Evolutionary conservation across 768 basidiomycete genomes (phyloP).

Genomic region (Mycena rebaudengoi): DNA sequence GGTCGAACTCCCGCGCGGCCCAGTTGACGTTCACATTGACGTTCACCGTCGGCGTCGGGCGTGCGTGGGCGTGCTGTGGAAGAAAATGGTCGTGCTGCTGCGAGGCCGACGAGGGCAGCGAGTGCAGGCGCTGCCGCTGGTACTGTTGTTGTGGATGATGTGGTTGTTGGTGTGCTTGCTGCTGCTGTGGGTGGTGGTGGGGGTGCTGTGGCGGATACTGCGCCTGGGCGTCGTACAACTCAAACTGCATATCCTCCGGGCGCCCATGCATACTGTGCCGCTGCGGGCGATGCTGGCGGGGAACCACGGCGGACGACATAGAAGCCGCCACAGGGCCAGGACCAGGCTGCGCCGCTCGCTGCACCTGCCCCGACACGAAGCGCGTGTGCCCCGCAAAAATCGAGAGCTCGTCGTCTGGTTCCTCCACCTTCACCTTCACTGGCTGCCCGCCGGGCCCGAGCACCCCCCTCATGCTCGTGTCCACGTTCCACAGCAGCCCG

Average conservation of each 20-base stretch:
- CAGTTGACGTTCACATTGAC: conserved; percentile 22
- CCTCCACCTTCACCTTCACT: conserved; percentile 50
- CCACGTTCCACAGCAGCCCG: conserved; percentile 60
- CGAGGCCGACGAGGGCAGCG: conserved; percentile 27
- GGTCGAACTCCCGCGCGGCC: conserved; percentile 15
- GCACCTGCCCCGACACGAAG: conserved; percentile 60
- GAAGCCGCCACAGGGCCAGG: no score
- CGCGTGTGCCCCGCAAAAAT: conserved; percentile 76
- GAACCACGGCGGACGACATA: not conserved
- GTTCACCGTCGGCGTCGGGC: conserved; percentile 16
- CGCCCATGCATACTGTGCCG: conserved; percentile 17
- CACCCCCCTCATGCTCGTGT: conserved; percentile 39
- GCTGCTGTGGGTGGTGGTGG: conserved; percentile 1
- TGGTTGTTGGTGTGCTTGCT: conserved; percentile 7
- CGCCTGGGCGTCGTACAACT: conserved; percentile 7
- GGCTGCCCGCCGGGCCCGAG: conserved; percentile 21
- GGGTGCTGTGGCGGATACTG: conserved; percentile 11
- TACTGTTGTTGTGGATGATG: conserved; percentile 12
- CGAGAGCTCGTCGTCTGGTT: conserved; percentile 69
- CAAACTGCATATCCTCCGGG: conserved; percentile 17
- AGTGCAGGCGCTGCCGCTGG: conserved; percentile 22
- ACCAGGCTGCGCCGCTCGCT: conserved; percentile 10
- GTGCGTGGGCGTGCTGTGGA: not conserved
- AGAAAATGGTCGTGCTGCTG: no score
- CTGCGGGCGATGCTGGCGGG: conserved; percentile 26